Evolutionary conservation across 1,139 yeast genomes (phyloP), one percentile per base, ranked within the genome.

Genomic region (Kodamaea sp.): DNA sequence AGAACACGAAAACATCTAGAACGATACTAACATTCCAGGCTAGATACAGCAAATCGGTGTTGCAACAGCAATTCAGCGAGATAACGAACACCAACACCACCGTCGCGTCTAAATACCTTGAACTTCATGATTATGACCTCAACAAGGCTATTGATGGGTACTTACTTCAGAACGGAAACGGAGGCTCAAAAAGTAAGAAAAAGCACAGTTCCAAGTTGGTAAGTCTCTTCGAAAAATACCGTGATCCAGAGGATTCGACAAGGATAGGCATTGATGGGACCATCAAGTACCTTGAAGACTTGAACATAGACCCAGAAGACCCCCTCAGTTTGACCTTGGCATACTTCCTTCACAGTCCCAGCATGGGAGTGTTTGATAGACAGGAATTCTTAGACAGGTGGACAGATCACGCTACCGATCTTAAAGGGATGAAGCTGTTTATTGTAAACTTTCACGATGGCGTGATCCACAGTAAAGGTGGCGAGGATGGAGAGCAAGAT

Each of bases 201-300:
- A 34, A 26, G 29, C 16, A 23, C 7, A 54, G 53, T 29, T 39
- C 51, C 4, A 43, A 49, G 16, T 46, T 70, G 28, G 42, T 44
- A 22, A 44, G 33, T 20, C 29, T 48, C 5, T 70, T 51, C 40
- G 54, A 63, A 19, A 45, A 51, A 34, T 66, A 65, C 39, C 48
- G 51, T 27, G 73, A 71, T 38, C 41, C 57, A 1, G 37, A 41
- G 2, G 48, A 56, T 15, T 42, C 44, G 2, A 48, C 46, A 7
- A 44, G 76, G 34, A 70, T 69, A 22, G 92, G 81, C 22, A 71
- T 84, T 18, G 92, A 87, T 39, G 97, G 96, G 0, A 83, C 96
- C 0, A 60, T 90, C 14, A 48, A 55, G 28, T 85, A 82, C 48
- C 64, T 88, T 26, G 70, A 66, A 7, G 96, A 83, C 49, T 60